Evolutionary conservation across 2,329 filamentous ascomycete species (phyloP), one percentile per base, ranked within the genome.

Genomic region (Verticillium dahliae): DNA sequence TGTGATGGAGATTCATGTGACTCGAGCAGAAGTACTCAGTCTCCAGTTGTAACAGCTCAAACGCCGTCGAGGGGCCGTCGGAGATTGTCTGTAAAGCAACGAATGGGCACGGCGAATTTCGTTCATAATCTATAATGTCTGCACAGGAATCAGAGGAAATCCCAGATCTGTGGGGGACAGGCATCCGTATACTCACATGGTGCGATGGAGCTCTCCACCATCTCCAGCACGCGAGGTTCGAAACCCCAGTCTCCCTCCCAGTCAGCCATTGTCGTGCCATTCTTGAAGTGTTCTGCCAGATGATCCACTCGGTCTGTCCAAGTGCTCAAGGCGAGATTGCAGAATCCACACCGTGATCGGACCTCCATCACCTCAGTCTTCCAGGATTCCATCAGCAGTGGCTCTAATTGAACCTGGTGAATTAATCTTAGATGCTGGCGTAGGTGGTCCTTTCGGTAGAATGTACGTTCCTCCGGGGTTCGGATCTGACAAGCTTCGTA

Each of bases 191-290:
- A 37, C 72, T 74, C 80, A 86, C 84, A 88, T 58, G 85, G 85
- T 60, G 85, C 86, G 62, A 89, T 86, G 56, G 85, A 85, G 68
- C 88, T 88, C 72, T 88, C 85, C 67, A 88, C 82, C 77, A 87
- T 82, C 64, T 85, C 79, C 66, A 86, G 76, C 50, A 88, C 81
- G 37, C 83, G 80, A 34, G 76, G 75, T 61, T 88, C 85, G 65
- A 89, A 88, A 77, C 86, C 86, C 85, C 85, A 88, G 73, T 86
- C 85, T 75, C 86, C 86, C 78, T 87, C 85, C 86, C 86, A 89
- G 72, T 88, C 84, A 64, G 82, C 83, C 85, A 89, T 89, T 68
- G 82, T 85, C 65, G 81, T 83, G 74, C 86, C 85, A 27, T 79
- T 82, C 73, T 87, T 88, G 77, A 88, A 89, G 72, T 88, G 86